Conservation (phyloP, 495 filamentous ascomycete species). For the Podospora australis region DNA sequence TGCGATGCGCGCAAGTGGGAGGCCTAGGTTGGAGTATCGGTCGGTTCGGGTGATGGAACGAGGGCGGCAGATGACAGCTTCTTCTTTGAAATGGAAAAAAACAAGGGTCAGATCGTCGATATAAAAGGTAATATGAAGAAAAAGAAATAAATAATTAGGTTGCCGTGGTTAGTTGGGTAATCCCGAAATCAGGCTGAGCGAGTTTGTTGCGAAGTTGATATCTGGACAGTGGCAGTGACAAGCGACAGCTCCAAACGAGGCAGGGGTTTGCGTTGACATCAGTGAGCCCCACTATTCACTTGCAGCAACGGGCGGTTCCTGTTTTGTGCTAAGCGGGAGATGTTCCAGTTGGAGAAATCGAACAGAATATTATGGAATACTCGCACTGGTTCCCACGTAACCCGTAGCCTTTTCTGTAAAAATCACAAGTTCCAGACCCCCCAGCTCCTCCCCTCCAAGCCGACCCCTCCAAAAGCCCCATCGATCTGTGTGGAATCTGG, state of each 20-base stretch:
- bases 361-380: background rate
- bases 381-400: background rate
- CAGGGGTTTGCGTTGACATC: constrained; percentile 5
- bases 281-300: background rate
- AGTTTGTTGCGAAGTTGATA: too few species aligned
- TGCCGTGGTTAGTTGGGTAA: too few species aligned
- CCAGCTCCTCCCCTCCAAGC: background rate
- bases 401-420: background rate
- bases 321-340: background rate
- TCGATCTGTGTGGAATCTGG: constrained; percentile 15
- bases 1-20: too few species aligned
- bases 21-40: too few species aligned
- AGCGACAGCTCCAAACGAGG: background rate
- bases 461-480: constrained; percentile 21
- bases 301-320: background rate
- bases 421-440: constrained; percentile 1
- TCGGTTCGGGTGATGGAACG: background rate
- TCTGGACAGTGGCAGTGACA: background rate
- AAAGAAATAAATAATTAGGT: too few species aligned
- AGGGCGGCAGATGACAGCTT: background rate
- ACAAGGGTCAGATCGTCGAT: too few species aligned
- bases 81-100: too few species aligned
- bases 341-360: background rate
- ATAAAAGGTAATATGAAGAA: too few species aligned
- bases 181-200: too few species aligned